Percentiles rank a stretch among this genome's conserved stretches.
phyloP scores from a whole-genome alignment of 2,329 filamentous ascomycete species.

The Penicillium sp. region DNA sequence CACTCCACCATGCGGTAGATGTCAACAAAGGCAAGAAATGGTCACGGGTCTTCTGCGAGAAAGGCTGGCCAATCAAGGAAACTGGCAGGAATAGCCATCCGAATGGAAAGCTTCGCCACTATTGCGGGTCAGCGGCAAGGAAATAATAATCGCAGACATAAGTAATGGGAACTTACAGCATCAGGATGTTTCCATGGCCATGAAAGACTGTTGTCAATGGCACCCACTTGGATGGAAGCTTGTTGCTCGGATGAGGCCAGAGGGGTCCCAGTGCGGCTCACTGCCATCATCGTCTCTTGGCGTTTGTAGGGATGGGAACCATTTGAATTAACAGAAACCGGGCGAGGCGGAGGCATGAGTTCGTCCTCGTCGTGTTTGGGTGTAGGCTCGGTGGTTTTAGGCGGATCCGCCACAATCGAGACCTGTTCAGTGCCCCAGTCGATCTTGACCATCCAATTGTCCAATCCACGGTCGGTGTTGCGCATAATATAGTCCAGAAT shows the following conservation, averaged over 20 bases:
- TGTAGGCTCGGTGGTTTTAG: slow-evolving; percentile 58
- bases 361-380: slow-evolving; percentile 49
- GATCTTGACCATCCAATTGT: slow-evolving; percentile 99
- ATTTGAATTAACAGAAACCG: slow-evolving; percentile 57
- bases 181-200: slow-evolving; percentile 99
- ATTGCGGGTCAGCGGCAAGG: slow-evolving; percentile 22
- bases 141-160: neutral
- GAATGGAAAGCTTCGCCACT: slow-evolving; percentile 88
- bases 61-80: slow-evolving; percentile 91
- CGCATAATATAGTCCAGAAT: slow-evolving; percentile 99
- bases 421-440: slow-evolving; percentile 82
- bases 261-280: slow-evolving; percentile 58
- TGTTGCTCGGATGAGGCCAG: slow-evolving; percentile 46
- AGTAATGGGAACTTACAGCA: slow-evolving; percentile 58
- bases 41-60: slow-evolving; percentile 88
- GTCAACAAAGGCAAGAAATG: slow-evolving; percentile 96
- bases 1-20: slow-evolving; percentile 94
- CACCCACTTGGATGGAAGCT: slow-evolving; percentile 74
- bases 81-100: slow-evolving; percentile 98
- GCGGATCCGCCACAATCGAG: slow-evolving; percentile 84
- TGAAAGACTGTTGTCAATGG: slow-evolving; percentile 96
- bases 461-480: slow-evolving; percentile 92
- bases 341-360: slow-evolving; percentile 57
- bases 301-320: slow-evolving; percentile 68
- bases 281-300: slow-evolving; percentile 82